Evolutionary conservation across 805 yeast genomes (phyloP), one percentile per base, ranked within the genome.

Genomic region (Babjeviella inositovora): DNA sequence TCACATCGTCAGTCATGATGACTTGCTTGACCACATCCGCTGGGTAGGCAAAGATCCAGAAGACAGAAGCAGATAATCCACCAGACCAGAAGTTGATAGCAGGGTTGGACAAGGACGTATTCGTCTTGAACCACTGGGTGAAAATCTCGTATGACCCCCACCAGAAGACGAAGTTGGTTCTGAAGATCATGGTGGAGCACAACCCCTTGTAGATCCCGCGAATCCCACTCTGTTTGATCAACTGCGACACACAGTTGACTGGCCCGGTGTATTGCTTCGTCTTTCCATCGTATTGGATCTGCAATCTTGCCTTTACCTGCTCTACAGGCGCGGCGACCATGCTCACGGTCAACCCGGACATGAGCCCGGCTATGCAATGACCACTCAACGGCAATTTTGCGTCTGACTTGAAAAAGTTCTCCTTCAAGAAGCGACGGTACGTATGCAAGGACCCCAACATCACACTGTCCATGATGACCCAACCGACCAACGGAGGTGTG

Each of bases 321-420:
- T 84, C 96, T 6, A 84, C 75, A 2, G 95, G 95, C 0, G 94
- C 93, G 4, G 96, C 96, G n/a, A 84, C 85, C 51, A 84, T 76
- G 22, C 87, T 72, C 8, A 84, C 95, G 0, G 95, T 84, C 74
- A 75, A 68, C 2, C 96, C 95, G 6, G 90, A 70, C 27, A 62
- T 34, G 15, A 67, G 41, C 0, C 72, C 74, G 1, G 93, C 87
- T 12, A 74, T 45, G 15, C 76, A 57, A 38, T 76, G 82, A 1
- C 93, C 94, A 9, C 60, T 29, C 9, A 82, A 43, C 2, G 93
- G 93, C 30, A 84, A 50, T 38, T 66, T 69, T 25, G 67, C 60
- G n/a, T 71, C 58, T 8, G 53, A 40, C 0, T 62, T 54, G 35
- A 71, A 84, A 9, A 79, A 45, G 32, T 64, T 57, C 11, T 70